A percentile compares a stretch with the other conserved stretches of the same genome.
Evolutionary conservation across 345 rosid species (phyloP).

Genomic region (Erodium maritimum): DNA sequence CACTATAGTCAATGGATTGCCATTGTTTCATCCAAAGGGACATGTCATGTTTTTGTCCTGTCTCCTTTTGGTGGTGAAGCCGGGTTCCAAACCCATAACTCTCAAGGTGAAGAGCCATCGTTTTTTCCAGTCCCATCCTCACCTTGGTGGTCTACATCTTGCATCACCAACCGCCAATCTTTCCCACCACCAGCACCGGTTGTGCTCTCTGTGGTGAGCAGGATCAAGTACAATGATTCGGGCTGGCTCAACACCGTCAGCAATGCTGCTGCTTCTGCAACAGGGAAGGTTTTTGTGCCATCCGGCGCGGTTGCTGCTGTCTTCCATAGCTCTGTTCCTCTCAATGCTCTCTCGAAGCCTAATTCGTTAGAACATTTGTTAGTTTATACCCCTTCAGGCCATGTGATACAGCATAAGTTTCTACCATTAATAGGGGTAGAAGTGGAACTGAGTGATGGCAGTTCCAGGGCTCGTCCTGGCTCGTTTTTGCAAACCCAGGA

Average conservation of each 20-base stretch:
- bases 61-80: conserved; percentile 72
- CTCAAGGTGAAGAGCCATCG: conserved; percentile 40
- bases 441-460: conserved; percentile 21
- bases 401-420: conserved; percentile 56
- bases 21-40: conserved; percentile 83
- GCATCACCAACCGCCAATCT: conserved; percentile 33
- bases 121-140: conserved; percentile 43
- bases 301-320: conserved; percentile 62
- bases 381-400: conserved; percentile 61
- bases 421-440: conserved; percentile 33
- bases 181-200: conserved; percentile 54
- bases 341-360: conserved; percentile 16
- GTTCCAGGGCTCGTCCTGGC: conserved; percentile 22
- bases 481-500: conserved; percentile 38
- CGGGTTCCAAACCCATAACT: conserved; percentile 46
- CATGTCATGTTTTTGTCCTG: conserved; percentile 84
- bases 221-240: conserved; percentile 78
- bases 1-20: conserved; percentile 86
- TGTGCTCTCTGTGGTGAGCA: conserved; percentile 78
- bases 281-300: conserved; percentile 52
- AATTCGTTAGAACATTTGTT: conserved; percentile 44
- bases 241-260: conserved; percentile 94
- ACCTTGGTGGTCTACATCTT: conserved; percentile 80
- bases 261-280: conserved; percentile 49
- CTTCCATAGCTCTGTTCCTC: conserved; percentile 42